Evolutionary conservation across 345 rosid species (phyloP).

Genomic region (Ailanthus altissimus): DNA sequence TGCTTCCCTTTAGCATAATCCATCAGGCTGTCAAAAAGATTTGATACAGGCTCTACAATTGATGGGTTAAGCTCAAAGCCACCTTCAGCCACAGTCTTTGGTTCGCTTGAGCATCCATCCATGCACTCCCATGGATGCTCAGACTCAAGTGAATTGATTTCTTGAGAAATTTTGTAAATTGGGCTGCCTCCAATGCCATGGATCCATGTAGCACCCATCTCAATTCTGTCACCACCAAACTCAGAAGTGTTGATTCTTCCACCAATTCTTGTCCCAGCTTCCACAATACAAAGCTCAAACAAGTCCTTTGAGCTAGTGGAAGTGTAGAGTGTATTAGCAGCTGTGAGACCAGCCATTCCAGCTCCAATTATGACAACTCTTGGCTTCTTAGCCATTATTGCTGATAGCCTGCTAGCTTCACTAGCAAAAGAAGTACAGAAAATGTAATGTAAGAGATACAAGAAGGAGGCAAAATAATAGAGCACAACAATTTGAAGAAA

Average conservation of each 20-base stretch:
- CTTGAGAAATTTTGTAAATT: constrained; percentile 63
- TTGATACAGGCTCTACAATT: constrained; percentile 55
- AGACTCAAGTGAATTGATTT: constrained; percentile 64
- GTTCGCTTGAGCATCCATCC: constrained; percentile 64
- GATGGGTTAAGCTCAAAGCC: constrained; percentile 57
- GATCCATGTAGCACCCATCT: constrained; percentile 99
- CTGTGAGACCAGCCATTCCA: constrained; percentile 97
- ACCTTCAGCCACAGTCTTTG: constrained; percentile 69
- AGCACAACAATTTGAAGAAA: constrained; percentile 15
- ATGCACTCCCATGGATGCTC: constrained; percentile 95
- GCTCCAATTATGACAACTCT: constrained; percentile 93
- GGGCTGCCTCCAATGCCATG: constrained; percentile 98
- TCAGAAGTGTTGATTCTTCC: constrained; percentile 90
- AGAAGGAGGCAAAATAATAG: background rate
- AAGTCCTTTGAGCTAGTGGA: constrained; percentile 37
- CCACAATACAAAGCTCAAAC: constrained; percentile 82
- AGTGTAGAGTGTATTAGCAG: constrained; percentile 85
- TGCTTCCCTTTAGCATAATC: constrained; percentile 75
- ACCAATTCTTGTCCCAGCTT: constrained; percentile 88
- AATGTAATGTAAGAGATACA: constrained; percentile 7
- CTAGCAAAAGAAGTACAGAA: background rate
- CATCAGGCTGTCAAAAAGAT: constrained; percentile 73
- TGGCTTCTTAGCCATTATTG: constrained; percentile 78
- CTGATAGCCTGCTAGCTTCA: constrained; percentile 18
- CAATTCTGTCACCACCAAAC: constrained; percentile 84